A percentile compares a stretch with the other conserved stretches of the same genome.
These are phyloP conservation scores for Candida verbasci DNA, from an alignment of 805 yeast species.

Conservation along the genomic window DNA sequence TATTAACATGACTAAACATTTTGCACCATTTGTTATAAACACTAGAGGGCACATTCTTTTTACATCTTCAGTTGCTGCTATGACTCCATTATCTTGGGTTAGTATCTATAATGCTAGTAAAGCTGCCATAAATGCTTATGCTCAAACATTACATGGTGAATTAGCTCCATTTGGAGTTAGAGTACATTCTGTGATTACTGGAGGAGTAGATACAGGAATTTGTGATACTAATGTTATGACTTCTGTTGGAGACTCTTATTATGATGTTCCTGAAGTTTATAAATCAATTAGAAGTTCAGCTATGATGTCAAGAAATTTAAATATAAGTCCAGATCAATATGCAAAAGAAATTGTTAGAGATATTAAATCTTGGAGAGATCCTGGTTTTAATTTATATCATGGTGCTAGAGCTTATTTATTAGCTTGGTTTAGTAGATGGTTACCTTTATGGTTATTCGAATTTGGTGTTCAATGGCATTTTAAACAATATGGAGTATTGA, in stretches of 20 bases:
- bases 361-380: slow-evolving; percentile 13
- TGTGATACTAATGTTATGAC: slow-evolving; percentile 13
- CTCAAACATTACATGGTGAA: slow-evolving; percentile 27
- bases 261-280: slow-evolving; percentile 18
- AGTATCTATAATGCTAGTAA: slow-evolving; percentile 32
- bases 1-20: slow-evolving; percentile 28
- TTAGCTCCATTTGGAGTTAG: slow-evolving; percentile 31
- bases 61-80: slow-evolving; percentile 30
- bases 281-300: slow-evolving; percentile 17
- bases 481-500: slow-evolving; percentile 21
- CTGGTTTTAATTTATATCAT: slow-evolving; percentile 25
- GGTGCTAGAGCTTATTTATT: slow-evolving; percentile 20
- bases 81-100: slow-evolving; percentile 27
- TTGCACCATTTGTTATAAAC: slow-evolving; percentile 25
- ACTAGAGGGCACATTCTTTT: slow-evolving; percentile 33
- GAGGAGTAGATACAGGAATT: slow-evolving; percentile 33
- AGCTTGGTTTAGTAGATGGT: slow-evolving; percentile 14
- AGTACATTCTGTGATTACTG: slow-evolving; percentile 34
- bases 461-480: slow-evolving; percentile 17
- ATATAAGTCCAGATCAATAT: slow-evolving; percentile 18
- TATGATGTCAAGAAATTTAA: slow-evolving; percentile 18
- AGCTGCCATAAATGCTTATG: slow-evolving; percentile 33
- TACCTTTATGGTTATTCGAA: slow-evolving; percentile 24
- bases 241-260: slow-evolving; percentile 12
- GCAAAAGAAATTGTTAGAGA: slow-evolving; percentile 21